A percentile compares a stretch with the other conserved stretches of the same genome.
Evolutionary conservation across 805 yeast species (phyloP).

Genomic region (Saturnispora dispora): DNA sequence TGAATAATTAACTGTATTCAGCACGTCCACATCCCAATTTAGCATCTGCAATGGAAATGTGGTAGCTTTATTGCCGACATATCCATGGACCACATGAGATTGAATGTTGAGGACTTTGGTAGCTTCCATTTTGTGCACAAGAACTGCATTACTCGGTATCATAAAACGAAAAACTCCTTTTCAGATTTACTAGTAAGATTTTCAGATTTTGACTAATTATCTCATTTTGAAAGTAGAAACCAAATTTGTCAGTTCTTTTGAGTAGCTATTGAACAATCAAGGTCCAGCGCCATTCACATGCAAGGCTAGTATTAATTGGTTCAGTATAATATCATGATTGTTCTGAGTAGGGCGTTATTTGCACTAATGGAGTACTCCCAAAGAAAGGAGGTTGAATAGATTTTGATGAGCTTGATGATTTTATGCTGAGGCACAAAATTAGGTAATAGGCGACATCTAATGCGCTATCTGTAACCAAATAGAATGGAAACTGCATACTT

Average conservation of each 20-base stretch:
- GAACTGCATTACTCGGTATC: neutral
- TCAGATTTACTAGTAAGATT: neutral
- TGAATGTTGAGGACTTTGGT: conserved; percentile 41
- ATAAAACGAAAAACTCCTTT: neutral
- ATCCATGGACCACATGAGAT: conserved; percentile 67
- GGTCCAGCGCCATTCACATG: no score
- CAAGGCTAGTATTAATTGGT: no score
- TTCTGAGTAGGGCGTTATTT: no score
- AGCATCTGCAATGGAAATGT: conserved; percentile 54
- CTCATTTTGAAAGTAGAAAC: neutral
- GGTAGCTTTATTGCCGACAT: conserved; percentile 61
- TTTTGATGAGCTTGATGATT: no score
- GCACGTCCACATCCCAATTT: conserved; percentile 64
- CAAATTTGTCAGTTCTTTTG: neutral
- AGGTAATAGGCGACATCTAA: no score
- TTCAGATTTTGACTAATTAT: neutral
- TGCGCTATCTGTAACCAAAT: no score
- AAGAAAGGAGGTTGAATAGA: no score
- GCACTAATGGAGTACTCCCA: no score
- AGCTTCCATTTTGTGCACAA: neutral
- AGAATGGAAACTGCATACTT: no score
- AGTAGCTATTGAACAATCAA: no score
- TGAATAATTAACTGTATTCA: conserved; percentile 58
- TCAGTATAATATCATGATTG: no score
- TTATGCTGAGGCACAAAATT: no score